Evolutionary conservation across 1,284 basidiomycete species (phyloP), one percentile per base, ranked within the genome.

Genomic region (Meira miltonrushii): DNA sequence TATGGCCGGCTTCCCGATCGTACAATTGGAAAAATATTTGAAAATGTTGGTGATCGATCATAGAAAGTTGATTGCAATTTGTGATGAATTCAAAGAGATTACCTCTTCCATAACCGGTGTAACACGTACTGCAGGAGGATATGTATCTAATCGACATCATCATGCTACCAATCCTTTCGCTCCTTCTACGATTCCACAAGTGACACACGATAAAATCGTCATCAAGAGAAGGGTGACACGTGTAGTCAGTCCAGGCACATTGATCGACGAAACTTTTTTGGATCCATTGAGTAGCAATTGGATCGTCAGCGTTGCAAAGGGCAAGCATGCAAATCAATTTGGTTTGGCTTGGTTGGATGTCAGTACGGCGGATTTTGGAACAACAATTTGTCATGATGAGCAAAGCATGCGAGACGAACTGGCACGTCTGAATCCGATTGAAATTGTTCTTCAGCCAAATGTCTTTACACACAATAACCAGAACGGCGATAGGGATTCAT

Each of bases 331-430:
- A 7, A 40, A 38, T 11, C 50, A 49, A 51, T 75, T 55, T 44
- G 75, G 75, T 3, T 50, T 77, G 10, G 74, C 74, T 4, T 77
- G 75, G 75, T 58, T 76, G 39, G 75, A 77, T 54, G 64, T 77
- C 25, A 68, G 74, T n/a, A 77, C 75, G 15, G 71, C 72, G 19
- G 74, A 76, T 50, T 75, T 77, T 33, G 55, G 55, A 12, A 73
- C 72, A 17, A 62, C 64, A 0, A 48, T 56, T 6, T 73, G 69
- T 50, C 17, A 39, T 8, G 75, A 75, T 55, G 57, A 58, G 15
- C 51, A 61, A 19, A 59, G 47, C 21, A 43, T 77, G 41, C 57
- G 75, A 12, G 75, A 77, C 59, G 72, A 75, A 52, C 59, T 77
- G 17, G 71, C 71, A 2, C 56, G 75, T 8, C 67, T 77, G 37